A percentile compares a stretch with the other conserved stretches of the same genome.
These are phyloP conservation scores for Melastoma candidum DNA, from an alignment of 441 rosid species.

Conservation along the genomic window DNA sequence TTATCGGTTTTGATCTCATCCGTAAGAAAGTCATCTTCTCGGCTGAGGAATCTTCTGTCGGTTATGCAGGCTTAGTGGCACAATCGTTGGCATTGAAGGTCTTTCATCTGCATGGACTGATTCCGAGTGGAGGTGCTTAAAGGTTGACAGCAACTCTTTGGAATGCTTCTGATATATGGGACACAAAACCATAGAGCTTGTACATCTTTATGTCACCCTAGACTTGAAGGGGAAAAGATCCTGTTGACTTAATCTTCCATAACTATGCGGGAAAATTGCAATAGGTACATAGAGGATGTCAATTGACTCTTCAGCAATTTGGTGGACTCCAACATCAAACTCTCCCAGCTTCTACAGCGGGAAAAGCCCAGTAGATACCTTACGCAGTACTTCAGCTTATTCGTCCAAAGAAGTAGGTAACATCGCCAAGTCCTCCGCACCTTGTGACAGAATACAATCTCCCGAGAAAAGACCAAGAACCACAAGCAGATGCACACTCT, in stretches of 20 bases:
- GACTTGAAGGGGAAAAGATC: not conserved
- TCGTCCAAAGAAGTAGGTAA: slow-evolving; percentile 47
- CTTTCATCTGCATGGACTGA: slow-evolving; percentile 67
- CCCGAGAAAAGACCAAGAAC: slow-evolving; percentile 50
- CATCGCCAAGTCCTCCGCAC: slow-evolving; percentile 50
- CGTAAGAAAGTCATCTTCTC: slow-evolving; percentile 1
- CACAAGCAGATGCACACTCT: slow-evolving; percentile 72
- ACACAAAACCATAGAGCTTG: not conserved
- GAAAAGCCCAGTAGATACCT: slow-evolving; percentile 38
- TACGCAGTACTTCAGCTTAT: slow-evolving; percentile 38
- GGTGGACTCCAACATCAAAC: slow-evolving; percentile 41
- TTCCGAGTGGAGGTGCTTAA: slow-evolving; percentile 97
- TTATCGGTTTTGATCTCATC: not conserved
- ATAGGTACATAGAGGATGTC: slow-evolving; percentile 72
- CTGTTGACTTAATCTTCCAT: slow-evolving; percentile 9
- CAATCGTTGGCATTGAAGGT: slow-evolving; percentile 84
- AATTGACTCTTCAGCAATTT: slow-evolving; percentile 38
- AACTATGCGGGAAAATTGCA: slow-evolving; percentile 13
- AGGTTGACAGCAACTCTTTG: slow-evolving; percentile 37
- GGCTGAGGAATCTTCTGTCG: slow-evolving; percentile 7
- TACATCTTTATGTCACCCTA: not conserved
- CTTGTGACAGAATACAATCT: slow-evolving; percentile 46
- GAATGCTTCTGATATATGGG: not conserved
- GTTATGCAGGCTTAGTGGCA: slow-evolving; percentile 85
- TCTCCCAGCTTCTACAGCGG: slow-evolving; percentile 33